Evolutionary conservation across 106 monocot species (phyloP).

Genomic region (Narthecium ossifragum): DNA sequence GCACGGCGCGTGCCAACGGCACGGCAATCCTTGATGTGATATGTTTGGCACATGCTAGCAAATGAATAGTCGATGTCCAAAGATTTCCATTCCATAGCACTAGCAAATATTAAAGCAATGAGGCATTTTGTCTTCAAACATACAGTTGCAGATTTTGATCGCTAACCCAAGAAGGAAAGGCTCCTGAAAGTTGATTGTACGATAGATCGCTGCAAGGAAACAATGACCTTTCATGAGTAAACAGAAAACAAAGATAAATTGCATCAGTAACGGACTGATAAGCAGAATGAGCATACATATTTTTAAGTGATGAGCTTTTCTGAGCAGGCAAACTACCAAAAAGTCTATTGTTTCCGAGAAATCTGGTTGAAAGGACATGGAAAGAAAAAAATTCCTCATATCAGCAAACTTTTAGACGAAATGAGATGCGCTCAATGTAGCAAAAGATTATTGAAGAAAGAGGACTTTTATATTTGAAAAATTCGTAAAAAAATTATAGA

Average conservation of each 20-base stretch:
- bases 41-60: no score
- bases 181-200: constrained; percentile 79
- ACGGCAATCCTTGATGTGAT: no score
- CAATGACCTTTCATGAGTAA: background rate
- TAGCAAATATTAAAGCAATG: no score
- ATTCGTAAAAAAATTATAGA: no score
- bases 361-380: constrained; percentile 33
- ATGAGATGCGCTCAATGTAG: background rate
- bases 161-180: constrained; percentile 75
- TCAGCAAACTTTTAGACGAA: background rate
- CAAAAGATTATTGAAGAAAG: background rate
- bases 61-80: no score
- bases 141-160: constrained; percentile 55
- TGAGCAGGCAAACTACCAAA: constrained; percentile 51
- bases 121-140: constrained; percentile 5
- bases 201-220: constrained; percentile 74
- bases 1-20: no score
- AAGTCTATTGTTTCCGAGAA: constrained; percentile 82
- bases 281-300: constrained; percentile 31
- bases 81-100: no score
- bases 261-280: background rate
- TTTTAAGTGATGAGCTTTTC: constrained; percentile 47
- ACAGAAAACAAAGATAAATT: background rate
- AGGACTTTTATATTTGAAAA: constrained; percentile 35
- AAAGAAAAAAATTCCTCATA: constrained; percentile 1